These are phyloP conservation scores for Helenozyma baotianmanensis DNA, from an alignment of 805 yeast species.

Conservation along the genomic window DNA sequence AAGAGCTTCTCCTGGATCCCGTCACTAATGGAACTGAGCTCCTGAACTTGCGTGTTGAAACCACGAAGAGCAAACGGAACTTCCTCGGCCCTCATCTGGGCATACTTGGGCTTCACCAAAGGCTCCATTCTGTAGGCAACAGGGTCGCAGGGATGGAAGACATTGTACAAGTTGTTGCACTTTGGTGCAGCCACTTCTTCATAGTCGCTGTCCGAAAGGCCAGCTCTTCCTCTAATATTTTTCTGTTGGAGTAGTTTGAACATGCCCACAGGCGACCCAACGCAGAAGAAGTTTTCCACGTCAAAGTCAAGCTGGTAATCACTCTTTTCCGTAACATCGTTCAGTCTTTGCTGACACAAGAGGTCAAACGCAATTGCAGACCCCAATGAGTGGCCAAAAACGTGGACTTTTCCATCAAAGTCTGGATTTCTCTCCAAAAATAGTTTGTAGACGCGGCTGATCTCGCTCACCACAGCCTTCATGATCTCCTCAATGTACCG, in stretches of 20 bases:
- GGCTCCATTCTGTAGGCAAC: slow-evolving; percentile 91
- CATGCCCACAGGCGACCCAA: slow-evolving; percentile 90
- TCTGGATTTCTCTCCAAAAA: slow-evolving; percentile 63
- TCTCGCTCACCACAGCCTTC: slow-evolving; percentile 53
- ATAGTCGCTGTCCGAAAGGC: slow-evolving; percentile 13
- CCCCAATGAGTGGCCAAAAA: slow-evolving; percentile 90
- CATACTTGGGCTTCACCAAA: slow-evolving; percentile 48
- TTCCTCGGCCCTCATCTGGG: slow-evolving; percentile 48
- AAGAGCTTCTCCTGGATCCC: slow-evolving; percentile 31
- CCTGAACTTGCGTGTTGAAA: slow-evolving; percentile 48
- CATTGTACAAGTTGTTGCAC: slow-evolving; percentile 66
- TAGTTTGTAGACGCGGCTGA: slow-evolving; percentile 56
- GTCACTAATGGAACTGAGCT: slow-evolving; percentile 34
- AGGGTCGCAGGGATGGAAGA: slow-evolving; percentile 90
- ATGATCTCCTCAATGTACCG: slow-evolving; percentile 58
- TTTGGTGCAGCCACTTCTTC: slow-evolving; percentile 38
- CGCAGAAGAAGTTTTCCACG: slow-evolving; percentile 69
- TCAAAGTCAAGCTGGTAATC: slow-evolving; percentile 51
- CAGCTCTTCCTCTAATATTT: slow-evolving; percentile 45
- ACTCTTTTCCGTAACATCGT: slow-evolving; percentile 24
- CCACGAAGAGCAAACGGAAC: slow-evolving; percentile 54
- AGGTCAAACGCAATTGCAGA: slow-evolving; percentile 81
- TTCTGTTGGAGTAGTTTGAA: slow-evolving; percentile 69
- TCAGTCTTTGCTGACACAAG: slow-evolving; percentile 44
- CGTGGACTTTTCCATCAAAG: slow-evolving; percentile 75